Base-by-base conservation (phyloP, 805 yeast genomes). In the Candida sithepensis region DNA sequence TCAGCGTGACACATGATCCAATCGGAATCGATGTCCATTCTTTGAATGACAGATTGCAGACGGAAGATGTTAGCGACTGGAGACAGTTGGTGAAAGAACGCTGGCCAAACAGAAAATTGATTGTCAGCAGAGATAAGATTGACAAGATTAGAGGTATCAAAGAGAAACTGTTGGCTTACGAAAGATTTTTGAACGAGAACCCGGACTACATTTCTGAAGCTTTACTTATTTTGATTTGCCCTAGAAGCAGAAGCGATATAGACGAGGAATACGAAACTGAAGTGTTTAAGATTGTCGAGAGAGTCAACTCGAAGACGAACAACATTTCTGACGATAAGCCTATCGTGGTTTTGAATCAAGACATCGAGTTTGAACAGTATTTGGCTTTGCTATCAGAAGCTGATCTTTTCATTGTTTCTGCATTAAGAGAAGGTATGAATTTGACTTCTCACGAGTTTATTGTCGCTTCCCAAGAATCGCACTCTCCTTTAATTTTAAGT, bases 391-490 rank as follows among this genome's bases (percentile, higher is more conserved):
- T 87, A 41, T 71, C 82, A 33, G 97, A 90, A 61, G 96, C 98
- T 1, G 95, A 88, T 55, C 73, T 81, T 1, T 94, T 94, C 60
- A 82, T 87, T 39, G 97, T 92, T 2, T 83, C 95, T 9, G 87
- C 96, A 1, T 78, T 92, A 74, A 82, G 99, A 62, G 99, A 94
- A 66, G 99, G 99, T 22, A 87, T 94, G 90, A 94, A 94, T 59
- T 73, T 94, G 60, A 91, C 98, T 0, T 92, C 97, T 57, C 99
- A 94, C 62, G 99, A 94, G 64, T 94, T 85, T 63, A 78, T 90
- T 38, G 84, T 84, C 46, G 87, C 96, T 22, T 79, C 94, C 1
- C 68, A 73, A 20, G 80, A 78, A 38, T 79, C 79, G 49, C 82
- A 85, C 54, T 85, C 96, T 0, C 96, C 97, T 1, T 74, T 92